Conservation (phyloP, 495 filamentous ascomycete species). For the Trichoderma erinaceum region DNA sequence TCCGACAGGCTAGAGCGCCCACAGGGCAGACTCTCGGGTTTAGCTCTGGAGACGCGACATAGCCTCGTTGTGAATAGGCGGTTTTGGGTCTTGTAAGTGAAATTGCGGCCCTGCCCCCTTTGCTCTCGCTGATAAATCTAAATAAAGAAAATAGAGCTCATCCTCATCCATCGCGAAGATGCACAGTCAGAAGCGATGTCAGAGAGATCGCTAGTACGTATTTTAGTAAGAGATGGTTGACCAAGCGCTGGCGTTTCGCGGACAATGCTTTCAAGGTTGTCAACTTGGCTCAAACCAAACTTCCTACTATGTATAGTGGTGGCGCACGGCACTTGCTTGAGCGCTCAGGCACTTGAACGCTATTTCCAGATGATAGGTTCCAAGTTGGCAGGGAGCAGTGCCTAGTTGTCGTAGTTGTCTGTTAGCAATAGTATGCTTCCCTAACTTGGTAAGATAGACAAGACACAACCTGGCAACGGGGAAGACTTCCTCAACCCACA, state of each 20-base stretch:
- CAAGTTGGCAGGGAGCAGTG: no score
- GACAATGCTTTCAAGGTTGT: background rate
- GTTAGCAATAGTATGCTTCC: no score
- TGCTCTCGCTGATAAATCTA: background rate
- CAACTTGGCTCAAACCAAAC: background rate
- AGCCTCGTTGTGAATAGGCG: constrained; percentile 2
- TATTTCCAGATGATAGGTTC: no score
- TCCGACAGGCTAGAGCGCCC: constrained; percentile 8
- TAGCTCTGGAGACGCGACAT: background rate
- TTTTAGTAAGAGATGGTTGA: no score
- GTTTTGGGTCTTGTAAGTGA: background rate
- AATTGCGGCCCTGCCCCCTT: background rate
- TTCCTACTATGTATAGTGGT: background rate
- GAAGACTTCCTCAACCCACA: background rate
- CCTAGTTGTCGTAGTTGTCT: no score
- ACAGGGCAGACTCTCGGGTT: constrained; percentile 5
- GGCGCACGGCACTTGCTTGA: background rate
- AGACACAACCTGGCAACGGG: background rate
- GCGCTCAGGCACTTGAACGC: background rate
- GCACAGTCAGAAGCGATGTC: no score
- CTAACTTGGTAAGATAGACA: background rate
- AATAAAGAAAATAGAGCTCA: background rate
- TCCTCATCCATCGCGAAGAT: no score
- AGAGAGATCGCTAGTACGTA: no score
- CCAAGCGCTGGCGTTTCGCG: background rate